These are phyloP conservation scores for Periconia digitata DNA, from an alignment of 2,329 filamentous ascomycete genomes.

Conservation along the genomic window DNA sequence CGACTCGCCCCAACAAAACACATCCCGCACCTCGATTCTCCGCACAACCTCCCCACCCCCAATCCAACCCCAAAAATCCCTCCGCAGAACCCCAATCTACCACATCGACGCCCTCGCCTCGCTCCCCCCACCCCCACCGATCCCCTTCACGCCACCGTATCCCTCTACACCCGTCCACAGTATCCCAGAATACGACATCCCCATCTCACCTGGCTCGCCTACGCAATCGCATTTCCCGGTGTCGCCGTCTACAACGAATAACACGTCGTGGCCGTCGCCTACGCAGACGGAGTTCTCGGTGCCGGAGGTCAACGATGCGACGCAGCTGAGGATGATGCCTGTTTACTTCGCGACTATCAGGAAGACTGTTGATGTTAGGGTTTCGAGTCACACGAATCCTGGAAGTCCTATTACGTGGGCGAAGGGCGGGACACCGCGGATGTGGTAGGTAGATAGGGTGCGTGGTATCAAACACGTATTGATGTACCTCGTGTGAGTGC, in stretches of 20 bases:
- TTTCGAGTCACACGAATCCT: constrained; percentile 9
- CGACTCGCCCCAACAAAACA: background rate
- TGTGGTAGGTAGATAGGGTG: background rate
- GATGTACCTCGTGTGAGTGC: background rate
- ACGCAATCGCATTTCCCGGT: constrained; percentile 1
- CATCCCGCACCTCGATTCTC: background rate
- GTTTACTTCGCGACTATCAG: constrained; percentile 12
- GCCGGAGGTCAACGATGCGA: constrained; percentile 6
- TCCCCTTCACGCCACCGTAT: background rate
- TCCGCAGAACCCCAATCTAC: constrained; percentile 1
- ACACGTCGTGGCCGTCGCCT: background rate
- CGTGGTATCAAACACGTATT: background rate
- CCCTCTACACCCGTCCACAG: constrained; percentile 1
- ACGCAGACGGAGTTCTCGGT: constrained; percentile 4
- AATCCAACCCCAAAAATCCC: background rate
- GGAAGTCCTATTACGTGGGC: constrained; percentile 6
- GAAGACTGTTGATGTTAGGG: constrained; percentile 12
- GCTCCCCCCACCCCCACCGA: background rate
- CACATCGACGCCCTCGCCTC: background rate
- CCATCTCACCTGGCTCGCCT: background rate
- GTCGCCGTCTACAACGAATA: background rate
- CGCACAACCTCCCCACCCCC: background rate
- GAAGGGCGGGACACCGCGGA: background rate
- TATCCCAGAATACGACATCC: background rate
- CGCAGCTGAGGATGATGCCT: constrained; percentile 9